Percentiles rank a stretch among this genome's conserved stretches.
These are phyloP conservation scores for Parmales sp. DNA, from an alignment of 108 stramenopile species.

Conservation along the genomic window DNA sequence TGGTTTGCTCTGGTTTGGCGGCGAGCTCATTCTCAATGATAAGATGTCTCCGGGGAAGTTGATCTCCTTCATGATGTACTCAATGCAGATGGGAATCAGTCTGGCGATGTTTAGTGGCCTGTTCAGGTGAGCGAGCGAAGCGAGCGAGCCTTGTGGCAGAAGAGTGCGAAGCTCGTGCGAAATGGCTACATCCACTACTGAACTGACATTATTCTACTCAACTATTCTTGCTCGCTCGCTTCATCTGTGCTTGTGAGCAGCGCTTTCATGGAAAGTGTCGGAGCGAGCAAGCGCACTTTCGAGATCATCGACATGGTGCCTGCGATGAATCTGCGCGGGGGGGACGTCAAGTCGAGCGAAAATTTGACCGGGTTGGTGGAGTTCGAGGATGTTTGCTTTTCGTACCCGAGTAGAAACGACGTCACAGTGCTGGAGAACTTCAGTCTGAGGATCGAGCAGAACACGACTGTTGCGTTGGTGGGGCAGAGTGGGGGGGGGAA, in stretches of 20 bases:
- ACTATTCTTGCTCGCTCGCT: too few species aligned
- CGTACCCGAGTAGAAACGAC: conserved; percentile 71
- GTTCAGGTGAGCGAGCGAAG: too few species aligned
- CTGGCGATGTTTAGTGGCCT: conserved; percentile 32
- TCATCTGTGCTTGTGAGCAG: too few species aligned
- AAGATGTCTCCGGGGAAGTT: conserved; percentile 49
- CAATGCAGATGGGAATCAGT: conserved; percentile 45
- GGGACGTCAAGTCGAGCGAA: conserved; percentile 5
- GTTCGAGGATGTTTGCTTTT: conserved; percentile 61
- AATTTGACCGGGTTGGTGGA: conserved; percentile 37
- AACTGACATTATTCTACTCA: too few species aligned
- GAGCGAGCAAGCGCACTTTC: conserved; percentile 52
- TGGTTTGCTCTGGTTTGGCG: conserved; percentile 59
- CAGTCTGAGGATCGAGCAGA: conserved; percentile 37
- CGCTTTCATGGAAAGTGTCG: conserved; percentile 44
- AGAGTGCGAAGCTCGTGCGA: too few species aligned
- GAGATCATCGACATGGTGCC: conserved; percentile 53
- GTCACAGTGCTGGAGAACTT: conserved; percentile 42
- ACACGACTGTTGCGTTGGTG: conserved; percentile 46
- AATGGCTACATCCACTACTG: too few species aligned
- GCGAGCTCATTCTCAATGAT: conserved; percentile 48
- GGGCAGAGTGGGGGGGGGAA: conserved; percentile 60
- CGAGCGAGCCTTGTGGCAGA: too few species aligned
- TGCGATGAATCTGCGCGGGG: conserved; percentile 17
- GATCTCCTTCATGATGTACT: conserved; percentile 61